These are phyloP conservation scores for Arthrocladium fulminans DNA, from an alignment of 2,329 filamentous ascomycete genomes.

Conservation along the genomic window DNA sequence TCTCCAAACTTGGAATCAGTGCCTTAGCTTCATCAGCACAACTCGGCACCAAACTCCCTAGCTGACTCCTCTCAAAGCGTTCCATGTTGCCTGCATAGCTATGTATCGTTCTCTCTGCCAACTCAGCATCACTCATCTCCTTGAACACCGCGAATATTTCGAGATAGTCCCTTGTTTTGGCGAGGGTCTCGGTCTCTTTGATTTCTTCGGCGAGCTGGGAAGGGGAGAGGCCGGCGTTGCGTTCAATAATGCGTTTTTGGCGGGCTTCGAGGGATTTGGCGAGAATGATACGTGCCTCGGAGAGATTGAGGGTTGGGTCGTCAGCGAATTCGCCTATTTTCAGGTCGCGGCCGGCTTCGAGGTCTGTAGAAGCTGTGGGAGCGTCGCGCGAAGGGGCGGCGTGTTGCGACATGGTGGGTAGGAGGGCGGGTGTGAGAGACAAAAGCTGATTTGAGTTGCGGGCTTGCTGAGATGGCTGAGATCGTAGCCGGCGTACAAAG, in stretches of 20 bases:
- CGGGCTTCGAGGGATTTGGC: constrained; percentile 71
- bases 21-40: constrained; percentile 93
- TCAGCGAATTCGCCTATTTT: constrained; percentile 89
- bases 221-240: constrained; percentile 6
- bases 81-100: constrained; percentile 65
- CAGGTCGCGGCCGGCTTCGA: constrained; percentile 73
- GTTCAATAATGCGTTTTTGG: constrained; percentile 9
- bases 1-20: constrained; percentile 75
- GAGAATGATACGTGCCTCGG: constrained; percentile 84
- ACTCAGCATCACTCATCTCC: constrained; percentile 85
- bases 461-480: too few relatives aligned
- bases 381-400: constrained; percentile 21
- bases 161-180: constrained; percentile 84
- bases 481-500: neutral
- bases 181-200: constrained; percentile 49
- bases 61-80: constrained; percentile 74
- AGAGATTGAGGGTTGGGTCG: constrained; percentile 83
- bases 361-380: constrained; percentile 57
- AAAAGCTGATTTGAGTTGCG: neutral
- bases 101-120: constrained; percentile 79
- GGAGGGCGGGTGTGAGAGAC: neutral
- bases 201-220: constrained; percentile 32
- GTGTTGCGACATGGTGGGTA: constrained; percentile 13
- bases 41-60: constrained; percentile 86
- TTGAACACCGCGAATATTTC: constrained; percentile 95